phyloP scores from a whole-genome alignment of 2,329 filamentous ascomycete genomes.

The Chrysoporthe austroafricana region DNA sequence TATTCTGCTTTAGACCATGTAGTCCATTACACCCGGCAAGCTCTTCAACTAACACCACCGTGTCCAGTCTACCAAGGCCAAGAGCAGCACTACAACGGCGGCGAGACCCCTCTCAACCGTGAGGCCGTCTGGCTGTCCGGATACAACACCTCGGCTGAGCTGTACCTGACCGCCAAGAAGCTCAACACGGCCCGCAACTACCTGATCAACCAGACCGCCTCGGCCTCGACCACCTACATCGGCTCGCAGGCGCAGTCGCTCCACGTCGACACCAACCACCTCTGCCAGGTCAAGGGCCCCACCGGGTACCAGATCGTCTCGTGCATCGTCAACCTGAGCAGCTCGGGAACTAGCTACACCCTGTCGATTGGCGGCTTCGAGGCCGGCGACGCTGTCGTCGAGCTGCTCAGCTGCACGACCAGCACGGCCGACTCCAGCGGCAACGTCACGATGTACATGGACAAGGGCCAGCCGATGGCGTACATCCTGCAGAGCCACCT shows the following conservation, averaged over 20 bases:
- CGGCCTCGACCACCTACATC: conserved; percentile 42
- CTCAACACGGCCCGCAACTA: conserved; percentile 56
- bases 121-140: conserved; percentile 54
- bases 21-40: neutral
- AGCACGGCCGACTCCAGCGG: conserved; percentile 25
- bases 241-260: conserved; percentile 42
- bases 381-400: conserved; percentile 33
- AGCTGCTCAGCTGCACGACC: conserved; percentile 33
- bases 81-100: conserved; percentile 57
- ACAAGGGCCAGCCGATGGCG: conserved; percentile 26
- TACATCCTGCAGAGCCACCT: conserved; percentile 28
- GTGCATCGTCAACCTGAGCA: conserved; percentile 46
- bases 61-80: conserved; percentile 62
- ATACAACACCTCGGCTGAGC: conserved; percentile 46
- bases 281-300: conserved; percentile 49
- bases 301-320: conserved; percentile 42
- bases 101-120: conserved; percentile 48
- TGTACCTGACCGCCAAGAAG: conserved; percentile 50
- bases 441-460: conserved; percentile 29
- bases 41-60: conserved; percentile 9
- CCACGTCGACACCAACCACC: conserved; percentile 44
- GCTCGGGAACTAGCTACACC: conserved; percentile 34
- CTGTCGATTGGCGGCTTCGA: conserved; percentile 36
- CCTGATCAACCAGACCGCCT: conserved; percentile 47
- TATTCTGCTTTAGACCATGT: neutral